Evolutionary conservation across 202 grass and related monocot species (phyloP).

Genomic region (Digitaria exilis): DNA sequence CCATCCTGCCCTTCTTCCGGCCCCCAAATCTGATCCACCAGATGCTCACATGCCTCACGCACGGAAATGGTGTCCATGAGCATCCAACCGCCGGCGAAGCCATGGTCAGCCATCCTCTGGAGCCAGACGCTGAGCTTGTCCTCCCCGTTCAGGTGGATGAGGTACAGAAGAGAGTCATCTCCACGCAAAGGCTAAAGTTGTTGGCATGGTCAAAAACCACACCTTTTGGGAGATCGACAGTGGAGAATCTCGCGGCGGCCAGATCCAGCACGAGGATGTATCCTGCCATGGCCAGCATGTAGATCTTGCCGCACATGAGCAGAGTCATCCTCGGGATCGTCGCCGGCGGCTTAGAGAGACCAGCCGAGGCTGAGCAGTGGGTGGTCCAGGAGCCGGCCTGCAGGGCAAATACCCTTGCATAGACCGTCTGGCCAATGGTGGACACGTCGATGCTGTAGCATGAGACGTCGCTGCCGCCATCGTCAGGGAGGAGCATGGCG

Average conservation of each 20-base stretch:
- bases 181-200: background rate
- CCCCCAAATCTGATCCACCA: background rate
- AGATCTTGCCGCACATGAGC: background rate
- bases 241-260: background rate
- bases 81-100: background rate
- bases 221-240: background rate
- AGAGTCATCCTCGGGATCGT: background rate
- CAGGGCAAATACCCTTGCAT: background rate
- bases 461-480: rapidly evolving
- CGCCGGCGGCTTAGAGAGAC: background rate
- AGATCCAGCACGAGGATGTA: background rate
- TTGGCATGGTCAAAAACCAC: background rate
- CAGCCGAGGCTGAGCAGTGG: background rate
- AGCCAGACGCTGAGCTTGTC: background rate
- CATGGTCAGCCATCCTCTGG: background rate
- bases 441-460: background rate
- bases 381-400: background rate
- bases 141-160: background rate
- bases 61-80: background rate
- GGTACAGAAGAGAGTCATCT: background rate
- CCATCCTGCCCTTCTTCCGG: rapidly evolving
- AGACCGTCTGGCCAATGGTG: rapidly evolving
- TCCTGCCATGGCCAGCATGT: background rate
- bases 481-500: background rate
- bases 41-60: background rate